These are phyloP conservation scores for Aspergillus unguis DNA, from an alignment of 2,329 filamentous ascomycete genomes.

Conservation along the genomic window DNA sequence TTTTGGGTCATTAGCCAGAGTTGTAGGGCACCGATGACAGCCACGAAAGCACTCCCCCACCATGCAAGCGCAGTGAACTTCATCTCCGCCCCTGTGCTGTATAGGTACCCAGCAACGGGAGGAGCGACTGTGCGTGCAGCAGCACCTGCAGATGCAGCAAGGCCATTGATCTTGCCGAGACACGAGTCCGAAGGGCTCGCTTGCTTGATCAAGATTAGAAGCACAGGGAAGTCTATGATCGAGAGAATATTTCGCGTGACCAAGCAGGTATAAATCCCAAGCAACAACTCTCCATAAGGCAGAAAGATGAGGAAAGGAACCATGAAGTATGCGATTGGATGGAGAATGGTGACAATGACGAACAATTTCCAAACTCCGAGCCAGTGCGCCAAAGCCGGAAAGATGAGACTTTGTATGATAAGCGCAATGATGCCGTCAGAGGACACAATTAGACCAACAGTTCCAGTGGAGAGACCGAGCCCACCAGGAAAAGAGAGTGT, in stretches of 20 bases:
- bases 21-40: conserved; percentile 55
- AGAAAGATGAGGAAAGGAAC: conserved; percentile 65
- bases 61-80: conserved; percentile 61
- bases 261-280: conserved; percentile 64
- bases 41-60: conserved; percentile 58
- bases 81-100: conserved; percentile 57
- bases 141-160: conserved; percentile 69
- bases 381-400: conserved; percentile 61
- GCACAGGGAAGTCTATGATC: conserved; percentile 65
- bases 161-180: conserved; percentile 68
- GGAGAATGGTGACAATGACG: conserved; percentile 61
- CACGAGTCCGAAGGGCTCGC: conserved; percentile 61
- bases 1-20: conserved; percentile 54
- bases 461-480: conserved; percentile 62
- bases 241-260: conserved; percentile 64
- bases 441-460: conserved; percentile 66
- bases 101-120: conserved; percentile 65
- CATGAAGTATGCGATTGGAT: conserved; percentile 65
- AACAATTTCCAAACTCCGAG: conserved; percentile 68
- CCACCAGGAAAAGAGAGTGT: conserved; percentile 61
- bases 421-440: conserved; percentile 70
- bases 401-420: conserved; percentile 68
- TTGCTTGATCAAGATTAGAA: conserved; percentile 70
- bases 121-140: conserved; percentile 67
- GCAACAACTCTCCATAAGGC: conserved; percentile 52